Evolutionary conservation across 164 flowering plant genomes (phyloP).

Genomic region (Chimonanthus praecox): DNA sequence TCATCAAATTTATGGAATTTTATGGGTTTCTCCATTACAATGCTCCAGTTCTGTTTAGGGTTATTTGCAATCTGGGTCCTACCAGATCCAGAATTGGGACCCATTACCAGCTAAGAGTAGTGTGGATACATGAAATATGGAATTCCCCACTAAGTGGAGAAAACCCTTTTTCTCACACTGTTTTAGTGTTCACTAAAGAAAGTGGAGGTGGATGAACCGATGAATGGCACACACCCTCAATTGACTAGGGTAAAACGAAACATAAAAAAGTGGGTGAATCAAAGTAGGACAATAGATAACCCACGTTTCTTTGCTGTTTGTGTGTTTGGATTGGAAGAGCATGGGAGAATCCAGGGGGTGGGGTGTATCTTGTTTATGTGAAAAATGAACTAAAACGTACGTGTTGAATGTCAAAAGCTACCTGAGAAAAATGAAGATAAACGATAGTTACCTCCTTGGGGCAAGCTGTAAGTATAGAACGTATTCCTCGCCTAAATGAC

Average conservation of each 20-base stretch:
- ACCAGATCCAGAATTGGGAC: background rate
- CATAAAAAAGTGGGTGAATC: too few species aligned
- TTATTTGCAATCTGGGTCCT: too few species aligned
- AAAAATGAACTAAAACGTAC: background rate
- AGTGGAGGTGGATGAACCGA: too few species aligned
- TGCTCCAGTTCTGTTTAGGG: background rate
- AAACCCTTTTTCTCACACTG: too few species aligned
- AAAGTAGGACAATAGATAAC: background rate
- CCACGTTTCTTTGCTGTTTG: background rate
- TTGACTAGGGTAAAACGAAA: too few species aligned
- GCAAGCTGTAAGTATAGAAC: constrained; percentile 50
- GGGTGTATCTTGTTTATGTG: background rate
- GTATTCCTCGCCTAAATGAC: constrained; percentile 44
- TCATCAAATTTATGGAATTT: background rate
- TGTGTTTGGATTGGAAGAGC: background rate
- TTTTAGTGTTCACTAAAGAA: too few species aligned
- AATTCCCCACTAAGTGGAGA: too few species aligned
- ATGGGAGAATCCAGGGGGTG: background rate
- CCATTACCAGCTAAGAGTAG: background rate
- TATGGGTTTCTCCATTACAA: background rate
- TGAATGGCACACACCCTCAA: too few species aligned
- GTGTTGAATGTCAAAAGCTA: background rate
- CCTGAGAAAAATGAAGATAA: background rate
- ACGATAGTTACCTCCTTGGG: constrained; percentile 37
- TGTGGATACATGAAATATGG: too few species aligned